Base-by-base conservation (phyloP, 305 asterid species). In the Coffea humblotiana region DNA sequence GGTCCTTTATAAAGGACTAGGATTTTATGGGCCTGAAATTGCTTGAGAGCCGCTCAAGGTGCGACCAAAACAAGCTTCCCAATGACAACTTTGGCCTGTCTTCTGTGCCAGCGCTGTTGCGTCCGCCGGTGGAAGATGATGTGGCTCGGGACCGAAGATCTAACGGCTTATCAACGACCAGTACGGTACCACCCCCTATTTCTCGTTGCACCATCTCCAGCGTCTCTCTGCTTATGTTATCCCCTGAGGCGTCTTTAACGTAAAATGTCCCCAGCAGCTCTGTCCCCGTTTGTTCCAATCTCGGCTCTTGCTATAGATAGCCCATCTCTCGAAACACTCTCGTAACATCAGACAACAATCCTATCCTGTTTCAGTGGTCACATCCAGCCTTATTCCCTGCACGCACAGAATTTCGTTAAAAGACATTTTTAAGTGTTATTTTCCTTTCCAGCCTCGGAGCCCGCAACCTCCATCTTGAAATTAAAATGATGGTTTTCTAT, bases 251-350 rank as follows among this genome's bases (percentile, higher is more conserved):
- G 77, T 92, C 97, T 71, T 85, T 91, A 54, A 95, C 91, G 25
- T 91, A 92, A 83, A 95, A 95, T 18, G 97, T 89, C 10, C 10
- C 99, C 98, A 8, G 89, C 75, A 9, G 98, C 98, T 18, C 84
- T 84, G 67, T 87, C 93, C 0, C 92, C 95, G 16, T 83, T 86
- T 27, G 87, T 78, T 49, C 97, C 93, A 0, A 95, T 74, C 88
- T 95, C 98, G 0, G 90, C 91, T 78, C 94, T 85, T 5, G 87
- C 84, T 84, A 95, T 92, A 3, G 99, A 91, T 14, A 93, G 86
- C 71, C 99, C 97, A 16, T 88, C 82, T 95, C 99, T 29, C 97
- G 87, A 61, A 95, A 87, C 4, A 88, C 90, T n/a, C 98, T 88
- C 0, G 98, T 91, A 3, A 94, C 82, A 7, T 95, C 96, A 8